Evolutionary conservation across 2,329 filamentous ascomycete species (phyloP), one percentile per base, ranked within the genome.

Genomic region (Trichoderma harzianum): DNA sequence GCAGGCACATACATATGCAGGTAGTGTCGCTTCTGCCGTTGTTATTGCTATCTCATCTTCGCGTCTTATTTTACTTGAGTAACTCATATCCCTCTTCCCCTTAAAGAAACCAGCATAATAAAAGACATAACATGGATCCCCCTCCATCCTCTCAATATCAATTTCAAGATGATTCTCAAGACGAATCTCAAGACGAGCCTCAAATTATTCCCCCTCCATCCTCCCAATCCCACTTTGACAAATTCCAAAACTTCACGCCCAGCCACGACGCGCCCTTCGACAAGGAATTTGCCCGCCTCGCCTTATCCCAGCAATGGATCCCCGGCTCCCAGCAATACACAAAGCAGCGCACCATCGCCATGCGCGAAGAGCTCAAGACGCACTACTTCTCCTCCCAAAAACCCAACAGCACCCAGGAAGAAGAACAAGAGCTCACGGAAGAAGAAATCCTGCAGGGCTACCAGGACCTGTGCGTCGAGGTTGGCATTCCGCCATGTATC

Each of bases 151-250:
- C 77, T n/a, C 78, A 80, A 7, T 24, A 14, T 24, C 47, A 53
- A 7, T 24, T 7, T 24, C 47, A 53, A 14, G 43, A 43, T n/a
- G 39, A 43, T n/a, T 79, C 77, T 24, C 78, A 80, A 24, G 43
- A 47, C 18, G 18, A 47, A 21, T 21, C 18, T 3, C 43, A 47
- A 47, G 36, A 43, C 36, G 43, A 47, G 7, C n/a, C 43, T 36
- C 34, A 36, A n/a, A 55, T 39, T 34, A 5, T 7, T 5, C 57
- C 57, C n/a, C 57, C 57, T 14, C 57, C 57, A 14, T 61, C 57
- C 5, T 79, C 77, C 18, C 78, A 80, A 73, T 79, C 78, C 28
- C 78, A 80, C 74, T 81, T 81, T 24, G 72, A 74, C 60, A 77
- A 76, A 30, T 81, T 78, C 61, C 67, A 74, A 36, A 70, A 77